Base-by-base conservation (phyloP, 768 basidiomycete species). In the Lactarius vividus region DNA sequence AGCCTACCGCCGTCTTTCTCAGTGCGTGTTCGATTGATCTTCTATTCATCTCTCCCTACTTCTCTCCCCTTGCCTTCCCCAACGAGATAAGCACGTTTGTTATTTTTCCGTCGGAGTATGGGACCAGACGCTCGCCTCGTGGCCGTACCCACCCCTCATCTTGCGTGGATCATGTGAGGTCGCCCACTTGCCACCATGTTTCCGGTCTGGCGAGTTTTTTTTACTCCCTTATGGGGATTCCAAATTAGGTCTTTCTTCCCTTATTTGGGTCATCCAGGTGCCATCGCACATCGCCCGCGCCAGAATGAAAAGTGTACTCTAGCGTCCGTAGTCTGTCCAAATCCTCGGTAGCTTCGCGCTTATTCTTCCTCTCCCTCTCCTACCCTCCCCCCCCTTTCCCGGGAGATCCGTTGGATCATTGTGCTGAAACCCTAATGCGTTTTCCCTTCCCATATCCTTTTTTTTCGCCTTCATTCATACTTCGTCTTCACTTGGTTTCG, bases 271-370 rank as follows among this genome's bases (percentile, higher is more conserved):
- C 64, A 31, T 49, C 55, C n/a, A 35, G 5, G 46, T 56, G 31
- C 33, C 44, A 52, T 52, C 26, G 49, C 49, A 28, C 44, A 33
- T 46, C 28, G 40, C 42, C 31, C 18, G 15, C 23, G 15, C 23
- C 28, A 18, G 10, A 9, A 39, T 31, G 31, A 35, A 54, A 35
- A 42, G 15, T 35, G 35, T 37, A 37, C 35, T 37, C 10, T 29
- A n/a, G 44, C 18, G 29, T 33, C 31, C 28, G 29, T 55, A 31
- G 53, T 33, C 18, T 35, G 52, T 59, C 66, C 66, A 59, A n/a
- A 29, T 63, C 61, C 40, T 63, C 66, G 66, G 66, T 67, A 54
- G 62, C 66, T 46, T 63, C 49, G 61, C 62, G 62, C 65, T 62
- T 66, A 59, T 63, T 67, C 59, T 52, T 59, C 15, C 37, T 28